Percentiles rank a stretch among this genome's conserved stretches.
phyloP scores from a whole-genome alignment of 2,329 filamentous ascomycete species.

The Monosporascus sp. region DNA sequence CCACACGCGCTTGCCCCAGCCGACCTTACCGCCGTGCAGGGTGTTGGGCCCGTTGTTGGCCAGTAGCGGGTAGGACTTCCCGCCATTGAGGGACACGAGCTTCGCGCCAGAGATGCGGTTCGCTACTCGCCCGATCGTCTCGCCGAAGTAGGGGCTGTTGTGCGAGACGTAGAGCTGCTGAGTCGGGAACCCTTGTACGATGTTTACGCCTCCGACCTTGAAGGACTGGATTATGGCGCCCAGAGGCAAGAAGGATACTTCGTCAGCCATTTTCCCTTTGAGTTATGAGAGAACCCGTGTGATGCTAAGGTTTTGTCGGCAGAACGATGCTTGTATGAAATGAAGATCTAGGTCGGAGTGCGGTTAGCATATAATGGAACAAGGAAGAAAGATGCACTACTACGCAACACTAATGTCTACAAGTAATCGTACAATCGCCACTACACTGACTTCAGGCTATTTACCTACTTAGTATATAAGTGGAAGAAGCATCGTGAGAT shows the following conservation, averaged over 20 bases:
- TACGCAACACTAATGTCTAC: too few species aligned
- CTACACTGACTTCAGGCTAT: background rate
- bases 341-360: too few species aligned
- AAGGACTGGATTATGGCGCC: conserved; percentile 81
- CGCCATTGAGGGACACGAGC: conserved; percentile 66
- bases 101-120: conserved; percentile 74
- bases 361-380: too few species aligned
- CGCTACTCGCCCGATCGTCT: conserved; percentile 80
- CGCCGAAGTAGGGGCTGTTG: conserved; percentile 81
- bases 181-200: conserved; percentile 80
- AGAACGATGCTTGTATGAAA: background rate
- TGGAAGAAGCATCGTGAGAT: background rate
- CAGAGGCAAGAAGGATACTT: conserved; percentile 62
- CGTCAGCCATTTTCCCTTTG: conserved; percentile 28
- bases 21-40: conserved; percentile 65
- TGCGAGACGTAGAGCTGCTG: conserved; percentile 69
- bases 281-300: background rate
- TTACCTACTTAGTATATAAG: background rate
- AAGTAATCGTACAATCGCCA: background rate
- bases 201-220: conserved; percentile 71
- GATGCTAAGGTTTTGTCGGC: conserved; percentile 8
- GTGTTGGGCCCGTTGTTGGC: conserved; percentile 75
- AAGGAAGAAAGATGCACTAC: too few species aligned
- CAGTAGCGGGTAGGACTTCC: conserved; percentile 61
- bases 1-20: conserved; percentile 80